phyloP scores from a whole-genome alignment of 257 asterid genomes.

The Solanum corneliomulleri region DNA sequence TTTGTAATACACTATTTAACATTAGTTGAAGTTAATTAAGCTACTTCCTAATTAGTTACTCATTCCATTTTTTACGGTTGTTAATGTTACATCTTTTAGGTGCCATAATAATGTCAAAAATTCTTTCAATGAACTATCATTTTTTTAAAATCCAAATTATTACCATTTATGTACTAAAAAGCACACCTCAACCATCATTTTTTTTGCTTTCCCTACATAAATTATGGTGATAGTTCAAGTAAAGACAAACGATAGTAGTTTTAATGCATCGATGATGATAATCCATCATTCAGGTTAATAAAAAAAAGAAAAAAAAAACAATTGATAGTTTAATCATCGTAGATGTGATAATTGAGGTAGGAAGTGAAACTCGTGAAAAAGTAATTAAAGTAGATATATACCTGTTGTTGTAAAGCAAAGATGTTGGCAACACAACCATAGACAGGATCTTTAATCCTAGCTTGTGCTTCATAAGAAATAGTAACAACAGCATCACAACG shows the following conservation, averaged over 20 bases:
- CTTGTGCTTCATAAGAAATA: constrained; percentile 86
- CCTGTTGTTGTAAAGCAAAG: constrained; percentile 84
- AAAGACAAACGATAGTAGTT: too few relatives aligned
- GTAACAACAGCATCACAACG: constrained; percentile 79
- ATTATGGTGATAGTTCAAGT: neutral
- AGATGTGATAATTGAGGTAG: neutral
- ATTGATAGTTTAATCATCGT: neutral
- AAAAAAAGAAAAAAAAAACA: neutral
- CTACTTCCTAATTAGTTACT: neutral
- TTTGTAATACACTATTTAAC: neutral
- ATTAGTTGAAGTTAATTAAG: neutral
- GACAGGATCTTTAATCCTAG: constrained; percentile 73
- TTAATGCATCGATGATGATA: neutral
- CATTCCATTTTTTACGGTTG: neutral
- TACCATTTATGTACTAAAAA: neutral
- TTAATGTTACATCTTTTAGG: neutral
- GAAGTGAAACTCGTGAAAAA: neutral
- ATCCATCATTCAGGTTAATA: neutral
- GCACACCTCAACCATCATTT: neutral
- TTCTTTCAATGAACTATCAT: too few relatives aligned
- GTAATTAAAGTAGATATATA: neutral
- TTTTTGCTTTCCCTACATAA: neutral
- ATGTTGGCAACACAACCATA: constrained; percentile 83
- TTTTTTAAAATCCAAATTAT: too few relatives aligned
- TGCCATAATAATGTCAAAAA: neutral